Percentiles rank a stretch among this genome's conserved stretches.
These are phyloP conservation scores for Kentomonas sorsogonicus DNA, from an alignment of 208 protist genomes.

Conservation along the genomic window DNA sequence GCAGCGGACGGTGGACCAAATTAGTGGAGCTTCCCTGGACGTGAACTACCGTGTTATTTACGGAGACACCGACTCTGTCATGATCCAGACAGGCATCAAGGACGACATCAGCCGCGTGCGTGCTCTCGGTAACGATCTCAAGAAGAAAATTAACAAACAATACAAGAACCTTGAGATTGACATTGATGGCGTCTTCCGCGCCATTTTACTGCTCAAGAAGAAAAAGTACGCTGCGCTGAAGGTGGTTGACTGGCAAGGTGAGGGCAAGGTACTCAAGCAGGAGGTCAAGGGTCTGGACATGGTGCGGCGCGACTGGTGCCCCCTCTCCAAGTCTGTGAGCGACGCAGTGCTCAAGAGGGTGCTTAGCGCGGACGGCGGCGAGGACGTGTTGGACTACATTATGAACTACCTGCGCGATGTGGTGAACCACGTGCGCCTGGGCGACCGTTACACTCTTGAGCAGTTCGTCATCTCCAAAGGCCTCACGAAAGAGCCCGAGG, in stretches of 20 bases:
- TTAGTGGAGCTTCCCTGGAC: no score
- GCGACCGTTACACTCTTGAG: constrained; percentile 66
- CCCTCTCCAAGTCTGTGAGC: constrained; percentile 92
- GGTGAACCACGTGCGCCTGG: constrained; percentile 59
- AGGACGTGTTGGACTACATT: constrained; percentile 90
- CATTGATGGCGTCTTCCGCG: constrained; percentile 99
- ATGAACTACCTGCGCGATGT: constrained; percentile 89
- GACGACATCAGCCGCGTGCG: constrained; percentile 81
- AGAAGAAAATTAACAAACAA: constrained; percentile 95
- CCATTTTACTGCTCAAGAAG: constrained; percentile 95
- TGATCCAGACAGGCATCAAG: constrained; percentile 97
- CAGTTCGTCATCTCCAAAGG: constrained; percentile 97
- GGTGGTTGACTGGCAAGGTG: constrained; percentile 69
- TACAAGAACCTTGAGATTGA: constrained; percentile 99
- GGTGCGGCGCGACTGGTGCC: constrained; percentile 99
- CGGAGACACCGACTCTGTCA: constrained; percentile 99
- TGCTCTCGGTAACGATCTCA: constrained; percentile 90
- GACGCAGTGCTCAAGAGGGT: constrained; percentile 92
- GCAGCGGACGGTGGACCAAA: constrained; percentile 91
- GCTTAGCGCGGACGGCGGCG: constrained; percentile 76
- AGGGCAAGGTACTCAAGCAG: constrained; percentile 62
- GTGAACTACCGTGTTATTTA: constrained; percentile 93
- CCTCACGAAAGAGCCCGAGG: constrained; percentile 94
- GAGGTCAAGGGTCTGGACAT: constrained; percentile 99
- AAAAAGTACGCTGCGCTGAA: constrained; percentile 93